Evolutionary conservation across 2,329 filamentous ascomycete genomes (phyloP).

Genomic region (Paecilomyces niveus): DNA sequence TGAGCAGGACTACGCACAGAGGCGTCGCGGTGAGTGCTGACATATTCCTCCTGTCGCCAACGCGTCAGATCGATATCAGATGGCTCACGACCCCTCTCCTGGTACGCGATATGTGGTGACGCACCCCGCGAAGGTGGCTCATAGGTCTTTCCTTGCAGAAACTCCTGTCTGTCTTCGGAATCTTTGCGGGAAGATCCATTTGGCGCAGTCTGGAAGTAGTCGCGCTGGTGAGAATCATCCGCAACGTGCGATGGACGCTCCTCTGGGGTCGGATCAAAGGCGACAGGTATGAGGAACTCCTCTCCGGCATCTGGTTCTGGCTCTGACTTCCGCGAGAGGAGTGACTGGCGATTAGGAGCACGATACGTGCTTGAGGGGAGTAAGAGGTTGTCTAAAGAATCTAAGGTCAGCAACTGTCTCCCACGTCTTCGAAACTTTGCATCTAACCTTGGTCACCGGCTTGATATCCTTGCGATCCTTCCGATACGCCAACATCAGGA

Average conservation of each 20-base stretch:
- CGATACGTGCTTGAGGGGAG: constrained; percentile 71
- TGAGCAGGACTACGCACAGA: neutral
- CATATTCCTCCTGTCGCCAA: constrained; percentile 20
- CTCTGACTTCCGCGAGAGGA: constrained; percentile 47
- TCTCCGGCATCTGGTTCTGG: constrained; percentile 44
- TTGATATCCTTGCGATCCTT: constrained; percentile 17
- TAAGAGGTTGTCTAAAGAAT: constrained; percentile 51
- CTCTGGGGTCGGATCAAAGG: constrained; percentile 61
- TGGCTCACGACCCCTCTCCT: constrained; percentile 67
- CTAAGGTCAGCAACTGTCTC: neutral
- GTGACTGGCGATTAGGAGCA: constrained; percentile 63
- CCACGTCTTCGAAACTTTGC: constrained; percentile 1
- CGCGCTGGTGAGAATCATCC: constrained; percentile 32
- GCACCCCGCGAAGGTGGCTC: constrained; percentile 40
- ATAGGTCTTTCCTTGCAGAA: constrained; percentile 10
- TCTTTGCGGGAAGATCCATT: constrained; percentile 17
- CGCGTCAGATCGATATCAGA: constrained; percentile 39
- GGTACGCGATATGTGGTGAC: constrained; percentile 86
- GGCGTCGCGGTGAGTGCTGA: neutral
- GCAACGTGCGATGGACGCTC: constrained; percentile 48
- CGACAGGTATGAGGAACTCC: constrained; percentile 70
- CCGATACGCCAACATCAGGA: constrained; percentile 14
- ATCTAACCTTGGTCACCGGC: constrained; percentile 24
- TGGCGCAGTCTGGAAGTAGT: constrained; percentile 49
- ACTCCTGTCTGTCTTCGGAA: constrained; percentile 16